A percentile compares a stretch with the other conserved stretches of the same genome.
phyloP scores from a whole-genome alignment of 208 protist species.

The Acanthamoeba castellanii region DNA sequence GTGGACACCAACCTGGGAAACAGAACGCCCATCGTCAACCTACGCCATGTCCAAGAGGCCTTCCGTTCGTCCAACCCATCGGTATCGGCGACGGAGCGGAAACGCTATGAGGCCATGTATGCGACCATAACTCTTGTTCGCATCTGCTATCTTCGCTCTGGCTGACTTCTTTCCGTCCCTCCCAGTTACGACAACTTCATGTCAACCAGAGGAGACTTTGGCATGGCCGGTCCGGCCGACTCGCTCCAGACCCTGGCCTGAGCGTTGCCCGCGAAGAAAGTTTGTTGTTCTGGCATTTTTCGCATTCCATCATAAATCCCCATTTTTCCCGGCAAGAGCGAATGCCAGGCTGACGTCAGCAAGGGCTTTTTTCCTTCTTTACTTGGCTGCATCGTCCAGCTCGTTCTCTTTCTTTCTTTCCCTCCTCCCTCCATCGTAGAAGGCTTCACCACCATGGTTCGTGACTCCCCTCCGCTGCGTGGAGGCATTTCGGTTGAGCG shows the following conservation, averaged over 20 bases:
- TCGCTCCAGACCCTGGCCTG: not conserved
- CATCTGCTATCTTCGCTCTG: not conserved
- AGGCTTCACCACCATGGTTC: slow-evolving; percentile 28
- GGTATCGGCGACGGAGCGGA: slow-evolving; percentile 69
- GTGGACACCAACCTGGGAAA: not conserved
- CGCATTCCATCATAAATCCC: not conserved
- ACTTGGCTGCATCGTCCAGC: not conserved
- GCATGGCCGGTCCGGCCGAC: slow-evolving; percentile 11
- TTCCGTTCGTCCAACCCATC: slow-evolving; percentile 72
- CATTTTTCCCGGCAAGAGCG: not conserved
- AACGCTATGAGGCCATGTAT: slow-evolving; percentile 78
- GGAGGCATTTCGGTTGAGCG: not conserved
- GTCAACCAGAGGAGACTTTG: slow-evolving; percentile 11
- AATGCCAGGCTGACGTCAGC: not conserved
- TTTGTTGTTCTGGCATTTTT: not conserved
- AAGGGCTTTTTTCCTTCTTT: slow-evolving; percentile 1
- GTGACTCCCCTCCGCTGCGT: not conserved
- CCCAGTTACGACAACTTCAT: slow-evolving; percentile 79
- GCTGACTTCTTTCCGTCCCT: not conserved
- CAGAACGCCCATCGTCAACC: slow-evolving; percentile 63
- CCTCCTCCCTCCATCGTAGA: slow-evolving; percentile 49
- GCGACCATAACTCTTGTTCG: not conserved
- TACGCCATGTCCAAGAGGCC: slow-evolving; percentile 67
- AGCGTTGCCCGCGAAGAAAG: not conserved
- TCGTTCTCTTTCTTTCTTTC: slow-evolving; percentile 40